Conservation (phyloP, 1,284 basidiomycete species). For the Ustilago curta region DNA sequence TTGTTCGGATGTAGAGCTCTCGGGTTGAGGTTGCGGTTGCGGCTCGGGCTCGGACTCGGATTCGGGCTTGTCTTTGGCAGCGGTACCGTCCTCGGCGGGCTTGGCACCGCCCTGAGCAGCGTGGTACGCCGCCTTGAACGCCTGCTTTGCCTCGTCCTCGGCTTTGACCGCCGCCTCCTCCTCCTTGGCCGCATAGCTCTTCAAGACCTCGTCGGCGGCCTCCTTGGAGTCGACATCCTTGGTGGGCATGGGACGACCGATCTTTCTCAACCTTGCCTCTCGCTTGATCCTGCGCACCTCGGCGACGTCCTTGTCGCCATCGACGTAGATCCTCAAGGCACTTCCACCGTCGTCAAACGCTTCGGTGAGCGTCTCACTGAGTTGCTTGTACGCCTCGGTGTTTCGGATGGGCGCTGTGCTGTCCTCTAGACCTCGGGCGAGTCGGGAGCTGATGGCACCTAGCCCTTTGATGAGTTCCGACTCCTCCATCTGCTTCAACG, state of each 20-base stretch:
- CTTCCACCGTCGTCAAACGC: slow-evolving; percentile 93
- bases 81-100: slow-evolving; percentile 1
- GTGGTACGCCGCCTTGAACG: slow-evolving; percentile 7
- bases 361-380: slow-evolving; percentile 88
- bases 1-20: not conserved
- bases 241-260: slow-evolving; percentile 61
- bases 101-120: slow-evolving; percentile 16
- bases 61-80: not conserved
- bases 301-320: slow-evolving; percentile 79
- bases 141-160: slow-evolving; percentile 12
- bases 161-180: slow-evolving; percentile 41
- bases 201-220: slow-evolving; percentile 51
- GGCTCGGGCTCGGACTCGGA: too few relatives aligned
- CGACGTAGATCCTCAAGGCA: slow-evolving; percentile 71
- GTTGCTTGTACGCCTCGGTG: slow-evolving; percentile 91
- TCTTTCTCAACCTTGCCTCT: slow-evolving; percentile 64
- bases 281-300: slow-evolving; percentile 72
- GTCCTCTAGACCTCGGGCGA: slow-evolving; percentile 61
- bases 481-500: slow-evolving; percentile 91
- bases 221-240: slow-evolving; percentile 60
- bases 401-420: slow-evolving; percentile 78
- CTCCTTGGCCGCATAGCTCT: slow-evolving; percentile 51
- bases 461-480: slow-evolving; percentile 85
- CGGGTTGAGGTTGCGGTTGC: too few relatives aligned
- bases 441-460: slow-evolving; percentile 56